Conservation (phyloP, 2,329 filamentous ascomycete species). For the Xylariaceae sp. region DNA sequence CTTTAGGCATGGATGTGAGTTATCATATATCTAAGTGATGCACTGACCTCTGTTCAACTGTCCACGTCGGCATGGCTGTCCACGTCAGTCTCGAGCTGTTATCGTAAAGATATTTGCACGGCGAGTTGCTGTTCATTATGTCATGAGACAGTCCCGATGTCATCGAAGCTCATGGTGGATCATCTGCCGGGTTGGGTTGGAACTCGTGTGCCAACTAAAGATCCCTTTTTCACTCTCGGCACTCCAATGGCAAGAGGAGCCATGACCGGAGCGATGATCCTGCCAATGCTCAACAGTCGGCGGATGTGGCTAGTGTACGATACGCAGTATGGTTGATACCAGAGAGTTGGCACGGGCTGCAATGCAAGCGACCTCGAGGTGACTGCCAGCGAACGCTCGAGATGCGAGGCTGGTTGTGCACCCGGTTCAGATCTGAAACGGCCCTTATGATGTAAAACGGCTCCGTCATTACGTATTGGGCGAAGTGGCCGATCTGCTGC, state of each 20-base stretch:
- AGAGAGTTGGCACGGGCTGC: conserved; percentile 1
- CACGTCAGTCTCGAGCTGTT: conserved; percentile 13
- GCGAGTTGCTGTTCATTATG: neutral
- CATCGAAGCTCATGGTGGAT: neutral
- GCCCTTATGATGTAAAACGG: conserved; percentile 4
- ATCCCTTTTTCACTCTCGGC: neutral
- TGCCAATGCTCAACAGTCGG: neutral
- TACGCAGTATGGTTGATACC: conserved; percentile 2
- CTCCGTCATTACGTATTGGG: neutral
- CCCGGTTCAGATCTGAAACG: conserved; percentile 5
- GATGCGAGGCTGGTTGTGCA: neutral
- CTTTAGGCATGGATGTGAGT: conserved; percentile 17
- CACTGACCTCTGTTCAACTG: neutral
- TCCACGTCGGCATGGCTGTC: conserved; percentile 9
- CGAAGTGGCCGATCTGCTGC: neutral
- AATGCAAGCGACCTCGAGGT: conserved; percentile 1
- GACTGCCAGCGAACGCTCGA: neutral
- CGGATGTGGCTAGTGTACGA: neutral
- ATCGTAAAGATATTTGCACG: neutral
- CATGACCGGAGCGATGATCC: neutral
- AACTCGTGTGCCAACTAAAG: neutral
- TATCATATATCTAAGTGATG: conserved; percentile 12
- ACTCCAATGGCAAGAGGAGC: neutral
- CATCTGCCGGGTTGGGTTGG: neutral
- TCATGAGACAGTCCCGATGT: neutral